A percentile compares a stretch with the other conserved stretches of the same genome.
These are phyloP conservation scores for Fomes fomentarius DNA, from an alignment of 1,284 basidiomycete genomes.

Conservation along the genomic window DNA sequence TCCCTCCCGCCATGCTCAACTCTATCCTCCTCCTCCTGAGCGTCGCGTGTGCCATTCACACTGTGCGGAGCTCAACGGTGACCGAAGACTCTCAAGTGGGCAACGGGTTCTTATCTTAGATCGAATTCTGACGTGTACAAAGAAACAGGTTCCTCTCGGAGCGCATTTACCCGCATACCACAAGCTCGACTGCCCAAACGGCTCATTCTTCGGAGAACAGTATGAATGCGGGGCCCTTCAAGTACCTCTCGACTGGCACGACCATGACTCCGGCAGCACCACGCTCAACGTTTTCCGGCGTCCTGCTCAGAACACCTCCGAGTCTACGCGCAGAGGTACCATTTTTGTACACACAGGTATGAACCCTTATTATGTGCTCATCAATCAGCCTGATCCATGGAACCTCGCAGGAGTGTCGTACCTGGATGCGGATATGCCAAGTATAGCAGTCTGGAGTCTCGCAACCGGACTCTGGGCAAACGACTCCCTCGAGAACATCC, in stretches of 20 bases:
- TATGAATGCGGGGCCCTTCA: conserved; percentile 3
- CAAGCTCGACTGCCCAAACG: too few species aligned
- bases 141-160: neutral
- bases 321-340: neutral
- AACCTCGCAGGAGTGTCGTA: neutral
- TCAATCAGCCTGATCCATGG: neutral
- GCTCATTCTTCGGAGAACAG: neutral
- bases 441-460: too few species aligned
- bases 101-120: too few species aligned
- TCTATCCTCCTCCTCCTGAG: too few species aligned
- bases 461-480: neutral
- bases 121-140: too few species aligned
- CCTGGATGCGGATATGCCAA: neutral
- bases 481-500: neutral
- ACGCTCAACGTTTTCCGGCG: neutral
- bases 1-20: too few species aligned
- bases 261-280: conserved; percentile 1
- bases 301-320: neutral
- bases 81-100: too few species aligned
- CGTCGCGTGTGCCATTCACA: too few species aligned
- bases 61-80: too few species aligned
- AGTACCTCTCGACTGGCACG: conserved; percentile 13
- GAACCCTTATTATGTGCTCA: neutral
- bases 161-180: neutral
- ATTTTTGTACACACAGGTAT: conserved; percentile 9